Base-by-base conservation (phyloP, 495 filamentous ascomycete species). In the Aspergillus avenaceus region DNA sequence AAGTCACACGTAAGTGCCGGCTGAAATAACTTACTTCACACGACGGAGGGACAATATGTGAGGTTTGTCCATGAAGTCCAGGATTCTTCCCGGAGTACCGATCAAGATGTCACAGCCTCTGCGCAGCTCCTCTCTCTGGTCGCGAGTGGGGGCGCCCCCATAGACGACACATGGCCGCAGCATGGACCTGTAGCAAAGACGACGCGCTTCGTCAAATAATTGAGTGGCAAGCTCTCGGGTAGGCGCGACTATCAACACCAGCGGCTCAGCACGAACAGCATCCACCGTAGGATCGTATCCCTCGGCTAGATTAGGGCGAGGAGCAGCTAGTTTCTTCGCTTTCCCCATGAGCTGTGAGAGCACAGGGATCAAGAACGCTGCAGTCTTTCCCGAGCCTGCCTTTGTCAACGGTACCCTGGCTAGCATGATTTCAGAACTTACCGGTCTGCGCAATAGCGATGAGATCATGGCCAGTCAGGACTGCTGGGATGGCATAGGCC, bases 261-360 rank as follows among this genome's bases (percentile, higher is more conserved):
- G 65, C 2, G 93, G 93, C 70, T 97, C 90, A 9, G 88, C 91
- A 29, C 80, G 77, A 18, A 85, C 75, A 3, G 60, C 61, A 47
- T 79, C 58, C 5, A 49, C 52, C 8, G 37, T 25, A 0, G 65
- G 59, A 44, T 83, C 65, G 48, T 77, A 75, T 0, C 71, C 73
- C 0, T 54, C 71, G 2, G 58, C 61, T 0, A 79, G 62, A 50
- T 81, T 80, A 0, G 91, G 91, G 23, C 90, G 87, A 40, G 83
- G 76, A 13, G 86, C 90, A 1, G 83, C 82, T 2, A 95, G 71
- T 66, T 88, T 88, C 66, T 86, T 90, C 0, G 85, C 88, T 69
- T 97, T 97, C 21, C 93, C 93, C 90, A 96, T 95, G 23, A 97
- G 66, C 66, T 88, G 82, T 28, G 90, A 95, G 32, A 97, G 55